Evolutionary conservation across 169 alveolate genomes (phyloP), one percentile per base, ranked within the genome.

Genomic region (Plasmodium ovale): DNA sequence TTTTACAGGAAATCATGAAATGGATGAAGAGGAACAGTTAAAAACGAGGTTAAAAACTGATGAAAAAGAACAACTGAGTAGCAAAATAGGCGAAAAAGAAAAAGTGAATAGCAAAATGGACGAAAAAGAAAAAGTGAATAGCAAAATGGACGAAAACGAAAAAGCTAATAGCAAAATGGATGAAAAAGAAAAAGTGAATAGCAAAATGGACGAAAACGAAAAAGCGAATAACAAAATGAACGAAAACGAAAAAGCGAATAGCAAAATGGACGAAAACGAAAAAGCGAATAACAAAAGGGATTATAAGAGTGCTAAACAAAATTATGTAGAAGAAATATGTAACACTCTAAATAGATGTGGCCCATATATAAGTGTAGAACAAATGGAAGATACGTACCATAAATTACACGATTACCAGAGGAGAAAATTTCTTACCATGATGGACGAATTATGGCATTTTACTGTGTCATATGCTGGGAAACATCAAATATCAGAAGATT

Each of bases 341-440:
- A 12, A 58, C 27, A 12, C 1, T 31, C 14, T 58, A 0, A 29
- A 58, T 58, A 29, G 35, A 16, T 12, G 0, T 23, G 39, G 69
- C 14, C 3, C 42, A 58, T 1, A 12, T 58, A n/a, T 58, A 31
- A 58, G 35, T 31, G 35, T 16, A 2, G 27, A 12, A 58, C 0
- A 58, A 31, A 67, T 67, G 58, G 14, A 37, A 19, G 60, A 67
- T 37, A 37, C 29, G 33, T 67, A 67, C 14, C 35, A 3, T 9
- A 23, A 67, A 9, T 27, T 67, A 67, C 58, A 67, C 29, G 59
- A 67, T 67, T 35, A 67, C 35, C 60, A 37, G 21, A 67, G 77
- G n/a, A 35, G 56, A 67, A 7, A 67, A 29, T 67, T 29, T 67
- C 77, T 37, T 2, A 31, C n/a, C 14, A 67, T 67, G 77, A 6